phyloP scores from a whole-genome alignment of 2,329 filamentous ascomycete species.

The Botrytis pseudocinerea region DNA sequence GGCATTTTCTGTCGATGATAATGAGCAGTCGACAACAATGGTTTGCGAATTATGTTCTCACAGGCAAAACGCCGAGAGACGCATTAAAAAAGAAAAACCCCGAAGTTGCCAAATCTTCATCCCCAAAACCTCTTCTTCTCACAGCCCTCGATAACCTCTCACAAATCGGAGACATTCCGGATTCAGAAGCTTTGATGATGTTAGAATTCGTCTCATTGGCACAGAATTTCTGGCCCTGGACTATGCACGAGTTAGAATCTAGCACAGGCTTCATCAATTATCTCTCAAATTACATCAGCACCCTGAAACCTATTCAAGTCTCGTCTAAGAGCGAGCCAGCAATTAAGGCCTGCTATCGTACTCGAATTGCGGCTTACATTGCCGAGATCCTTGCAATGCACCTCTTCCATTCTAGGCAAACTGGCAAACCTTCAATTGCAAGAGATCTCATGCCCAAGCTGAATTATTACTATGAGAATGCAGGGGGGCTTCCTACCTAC shows the following conservation, averaged over 20 bases:
- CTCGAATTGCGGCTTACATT: conserved; percentile 75
- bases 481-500: conserved; percentile 76
- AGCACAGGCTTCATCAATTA: conserved; percentile 72
- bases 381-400: conserved; percentile 90
- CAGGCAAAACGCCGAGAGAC: conserved; percentile 80
- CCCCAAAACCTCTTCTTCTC: conserved; percentile 65
- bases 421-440: conserved; percentile 66
- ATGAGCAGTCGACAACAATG: conserved; percentile 91
- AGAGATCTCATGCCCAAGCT: conserved; percentile 73
- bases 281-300: conserved; percentile 68
- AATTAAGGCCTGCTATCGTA: conserved; percentile 55
- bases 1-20: conserved; percentile 83
- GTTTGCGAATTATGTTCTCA: conserved; percentile 91
- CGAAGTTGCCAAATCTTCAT: conserved; percentile 47
- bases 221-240: conserved; percentile 96
- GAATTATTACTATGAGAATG: conserved; percentile 77
- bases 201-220: conserved; percentile 85
- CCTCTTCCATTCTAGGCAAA: conserved; percentile 80
- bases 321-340: conserved; percentile 54
- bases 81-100: conserved; percentile 56
- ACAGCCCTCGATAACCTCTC: conserved; percentile 71
- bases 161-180: conserved; percentile 62
- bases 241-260: conserved; percentile 74
- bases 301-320: conserved; percentile 53
- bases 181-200: conserved; percentile 69